Evolutionary conservation across 2,329 filamentous ascomycete genomes (phyloP).

Genomic region (Penicillium olsonii): DNA sequence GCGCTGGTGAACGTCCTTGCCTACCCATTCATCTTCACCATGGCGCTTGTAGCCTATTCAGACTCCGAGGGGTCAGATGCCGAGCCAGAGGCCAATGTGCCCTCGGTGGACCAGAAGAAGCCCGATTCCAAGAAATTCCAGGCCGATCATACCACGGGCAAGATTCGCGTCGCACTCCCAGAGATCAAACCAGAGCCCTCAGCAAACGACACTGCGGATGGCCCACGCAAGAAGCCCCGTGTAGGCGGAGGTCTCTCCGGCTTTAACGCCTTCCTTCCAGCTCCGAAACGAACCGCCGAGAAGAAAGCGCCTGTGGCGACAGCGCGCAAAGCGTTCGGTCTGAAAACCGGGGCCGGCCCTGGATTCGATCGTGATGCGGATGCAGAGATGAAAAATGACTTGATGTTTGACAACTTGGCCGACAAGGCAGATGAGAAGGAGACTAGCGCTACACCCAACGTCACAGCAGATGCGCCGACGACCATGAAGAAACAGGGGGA

Average conservation of each 20-base stretch:
- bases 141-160: slow-evolving; percentile 77
- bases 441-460: slow-evolving; percentile 18
- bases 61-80: slow-evolving; percentile 72
- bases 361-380: slow-evolving; percentile 71
- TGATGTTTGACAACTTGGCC: slow-evolving; percentile 30
- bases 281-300: slow-evolving; percentile 65
- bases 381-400: slow-evolving; percentile 36
- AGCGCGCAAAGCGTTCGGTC: slow-evolving; percentile 62
- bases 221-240: slow-evolving; percentile 69
- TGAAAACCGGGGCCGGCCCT: slow-evolving; percentile 82
- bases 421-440: slow-evolving; percentile 35
- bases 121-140: slow-evolving; percentile 63
- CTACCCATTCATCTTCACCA: slow-evolving; percentile 37
- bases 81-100: slow-evolving; percentile 46
- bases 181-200: slow-evolving; percentile 45
- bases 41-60: slow-evolving; percentile 82
- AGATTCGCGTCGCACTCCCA: slow-evolving; percentile 79
- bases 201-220: slow-evolving; percentile 45
- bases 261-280: slow-evolving; percentile 83
- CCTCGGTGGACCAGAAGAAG: slow-evolving; percentile 14
- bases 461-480: slow-evolving; percentile 7
- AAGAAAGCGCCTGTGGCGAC: slow-evolving; percentile 38
- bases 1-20: neutral
- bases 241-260: slow-evolving; percentile 69
- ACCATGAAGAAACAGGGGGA: slow-evolving; percentile 29